Base-by-base conservation (phyloP, 2,329 filamentous ascomycete species). In the Chalara sp. region DNA sequence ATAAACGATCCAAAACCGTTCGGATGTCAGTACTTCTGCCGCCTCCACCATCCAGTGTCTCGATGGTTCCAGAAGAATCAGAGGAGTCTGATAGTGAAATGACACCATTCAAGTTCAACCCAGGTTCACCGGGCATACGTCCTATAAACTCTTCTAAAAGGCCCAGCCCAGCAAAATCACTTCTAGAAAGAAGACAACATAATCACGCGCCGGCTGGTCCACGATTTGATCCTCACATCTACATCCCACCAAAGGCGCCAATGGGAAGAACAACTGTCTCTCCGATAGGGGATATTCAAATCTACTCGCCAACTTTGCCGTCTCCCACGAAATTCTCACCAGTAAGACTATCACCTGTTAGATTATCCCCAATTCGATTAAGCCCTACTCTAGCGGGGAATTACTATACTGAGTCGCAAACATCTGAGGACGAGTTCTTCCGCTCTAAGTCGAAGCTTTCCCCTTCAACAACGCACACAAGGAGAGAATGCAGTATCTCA, bases 1-100 rank as follows among this genome's bases (percentile, higher is more conserved):
- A 65, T 30, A 62, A 60, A 37, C 51, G 58, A 42, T 61, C 58
- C 0, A 58, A 60, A 37, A 53, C 59, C 0, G 42, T 62, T 21
- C 57, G 57, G 8, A 60, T 64, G 43, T 64, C 63, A 21, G 52
- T 52, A 29, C 33, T 63, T 3, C 21, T 21, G 21, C 49, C 58
- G 6, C 52, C 56, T 13, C 58, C 58, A 28, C 31, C 48, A 32
- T n/a, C 35, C n/a, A 62, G 61, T 29, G 57, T 63, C 4, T 54
- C 54, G 6, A 50, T 56, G 1, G 59, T 63, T 5, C 53, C 50
- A 4, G 62, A 63, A 47, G 59, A 62, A 44, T 47, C 53, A 2
- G 60, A 60, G 52, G 57, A 58, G 21, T 43, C 41, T 43, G 21
- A 43, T 2, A 11, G 8, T 21, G 41, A n/a, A 43, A n/a, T 8